phyloP scores from a whole-genome alignment of 2,329 filamentous ascomycete genomes.

The Fusarium burgessii region DNA sequence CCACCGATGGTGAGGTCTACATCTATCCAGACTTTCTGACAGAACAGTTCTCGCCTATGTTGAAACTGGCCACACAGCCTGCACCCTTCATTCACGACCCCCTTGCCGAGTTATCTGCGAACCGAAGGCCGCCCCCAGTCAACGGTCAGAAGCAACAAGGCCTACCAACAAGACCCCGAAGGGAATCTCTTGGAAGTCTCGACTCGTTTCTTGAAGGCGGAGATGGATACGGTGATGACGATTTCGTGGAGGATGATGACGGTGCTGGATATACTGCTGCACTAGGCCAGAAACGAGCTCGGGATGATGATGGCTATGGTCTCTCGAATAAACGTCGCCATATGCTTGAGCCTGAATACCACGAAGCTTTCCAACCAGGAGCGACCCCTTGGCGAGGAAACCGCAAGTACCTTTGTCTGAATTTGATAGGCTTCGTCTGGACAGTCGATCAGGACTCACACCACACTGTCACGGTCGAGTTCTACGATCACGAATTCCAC shows the following conservation, averaged over 20 bases:
- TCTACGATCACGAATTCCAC: constrained; percentile 93
- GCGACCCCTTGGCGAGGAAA: constrained; percentile 97
- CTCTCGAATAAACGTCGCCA: constrained; percentile 63
- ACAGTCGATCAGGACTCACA: constrained; percentile 95
- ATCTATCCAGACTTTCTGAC: constrained; percentile 81
- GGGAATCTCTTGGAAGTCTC: constrained; percentile 78
- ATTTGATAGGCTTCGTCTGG: constrained; percentile 95
- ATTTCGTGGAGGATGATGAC: constrained; percentile 95
- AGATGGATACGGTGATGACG: constrained; percentile 69
- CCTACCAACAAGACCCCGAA: constrained; percentile 63
- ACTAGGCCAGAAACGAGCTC: constrained; percentile 61
- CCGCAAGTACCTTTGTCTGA: constrained; percentile 91
- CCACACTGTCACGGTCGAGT: constrained; percentile 95
- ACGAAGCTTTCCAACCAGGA: constrained; percentile 90
- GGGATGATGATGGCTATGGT: constrained; percentile 64
- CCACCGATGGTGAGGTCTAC: constrained; percentile 90
- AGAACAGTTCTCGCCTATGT: constrained; percentile 66
- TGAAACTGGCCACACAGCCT: constrained; percentile 73
- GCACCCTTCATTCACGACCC: constrained; percentile 90
- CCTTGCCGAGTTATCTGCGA: constrained; percentile 75
- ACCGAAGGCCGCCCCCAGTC: constrained; percentile 65
- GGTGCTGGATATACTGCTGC: constrained; percentile 86
- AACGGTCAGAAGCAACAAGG: constrained; percentile 67
- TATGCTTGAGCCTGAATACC: constrained; percentile 72
- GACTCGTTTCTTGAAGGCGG: constrained; percentile 81